Conservation (phyloP, 306 rosid genomes). For the Medicago lupulina region DNA sequence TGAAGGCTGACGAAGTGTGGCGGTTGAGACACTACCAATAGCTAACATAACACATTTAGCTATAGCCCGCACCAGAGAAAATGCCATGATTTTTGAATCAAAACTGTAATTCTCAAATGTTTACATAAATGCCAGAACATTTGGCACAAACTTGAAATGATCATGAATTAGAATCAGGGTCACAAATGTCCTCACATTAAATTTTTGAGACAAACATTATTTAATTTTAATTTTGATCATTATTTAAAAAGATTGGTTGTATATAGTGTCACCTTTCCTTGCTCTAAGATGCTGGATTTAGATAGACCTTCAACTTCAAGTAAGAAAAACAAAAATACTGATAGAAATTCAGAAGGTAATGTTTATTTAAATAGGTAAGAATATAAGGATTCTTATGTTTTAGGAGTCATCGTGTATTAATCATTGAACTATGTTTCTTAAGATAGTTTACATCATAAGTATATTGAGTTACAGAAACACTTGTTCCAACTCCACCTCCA, state of each 20-base stretch:
- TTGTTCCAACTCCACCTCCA: slow-evolving; percentile 82
- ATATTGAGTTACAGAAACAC: slow-evolving; percentile 70
- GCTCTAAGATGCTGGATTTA: too few species aligned
- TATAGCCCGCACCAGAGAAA: slow-evolving; percentile 82
- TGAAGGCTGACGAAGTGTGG: slow-evolving; percentile 87
- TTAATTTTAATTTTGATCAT: neutral
- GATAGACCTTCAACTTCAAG: too few species aligned
- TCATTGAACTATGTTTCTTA: slow-evolving; percentile 55
- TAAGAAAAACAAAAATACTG: too few species aligned
- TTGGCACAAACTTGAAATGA: neutral
- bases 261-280: too few species aligned
- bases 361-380: too few species aligned
- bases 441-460: slow-evolving; percentile 61
- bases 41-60: slow-evolving; percentile 84
- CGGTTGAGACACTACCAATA: slow-evolving; percentile 85
- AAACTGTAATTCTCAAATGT: slow-evolving; percentile 18
- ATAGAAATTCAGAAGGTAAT: too few species aligned
- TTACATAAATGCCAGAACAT: slow-evolving; percentile 22
- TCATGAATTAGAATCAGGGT: neutral
- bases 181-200: too few species aligned
- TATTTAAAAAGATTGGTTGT: too few species aligned
- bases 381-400: too few species aligned
- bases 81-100: slow-evolving; percentile 72
- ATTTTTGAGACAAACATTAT: too few species aligned
- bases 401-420: too few species aligned